Conservation (phyloP, 768 basidiomycete genomes). For the Phlebiopsis flavidoalba region DNA sequence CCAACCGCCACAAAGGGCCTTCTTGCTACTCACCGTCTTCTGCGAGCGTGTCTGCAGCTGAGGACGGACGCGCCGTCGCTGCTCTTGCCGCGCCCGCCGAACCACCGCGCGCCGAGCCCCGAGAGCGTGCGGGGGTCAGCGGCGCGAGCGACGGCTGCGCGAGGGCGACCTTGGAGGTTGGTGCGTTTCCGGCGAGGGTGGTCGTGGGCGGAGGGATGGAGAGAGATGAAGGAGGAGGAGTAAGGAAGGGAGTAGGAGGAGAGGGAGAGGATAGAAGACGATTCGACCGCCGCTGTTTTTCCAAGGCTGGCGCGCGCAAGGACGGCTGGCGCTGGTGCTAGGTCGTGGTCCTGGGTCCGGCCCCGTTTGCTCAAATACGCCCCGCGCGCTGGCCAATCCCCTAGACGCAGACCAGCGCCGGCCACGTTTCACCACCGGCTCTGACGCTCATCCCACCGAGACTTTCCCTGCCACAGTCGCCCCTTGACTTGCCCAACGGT, state of each 20-base stretch:
- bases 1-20: not conserved
- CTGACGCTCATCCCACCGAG: conserved; percentile 14
- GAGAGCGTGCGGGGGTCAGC: conserved; percentile 4
- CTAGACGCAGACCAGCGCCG: conserved; percentile 12
- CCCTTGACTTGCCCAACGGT: too few relatives aligned
- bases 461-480: conserved; percentile 18
- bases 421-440: conserved; percentile 16
- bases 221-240: conserved; percentile 4
- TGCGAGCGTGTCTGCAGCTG: not conserved
- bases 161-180: not conserved
- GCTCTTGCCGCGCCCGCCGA: not conserved
- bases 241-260: not conserved
- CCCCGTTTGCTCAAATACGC: not conserved
- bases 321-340: conserved; percentile 8
- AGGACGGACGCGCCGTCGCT: not conserved
- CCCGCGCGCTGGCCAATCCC: conserved; percentile 3
- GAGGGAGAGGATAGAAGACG: not conserved
- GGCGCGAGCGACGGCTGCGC: not conserved
- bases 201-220: conserved; percentile 1
- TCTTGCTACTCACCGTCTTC: not conserved
- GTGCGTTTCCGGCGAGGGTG: conserved; percentile 8
- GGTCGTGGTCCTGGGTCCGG: conserved; percentile 7
- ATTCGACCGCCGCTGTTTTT: not conserved
- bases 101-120: conserved; percentile 4
- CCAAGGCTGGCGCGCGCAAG: conserved; percentile 2